Evolutionary conservation across 768 basidiomycete genomes (phyloP), one percentile per base, ranked within the genome.

Genomic region (Cystoderma amianthinum): DNA sequence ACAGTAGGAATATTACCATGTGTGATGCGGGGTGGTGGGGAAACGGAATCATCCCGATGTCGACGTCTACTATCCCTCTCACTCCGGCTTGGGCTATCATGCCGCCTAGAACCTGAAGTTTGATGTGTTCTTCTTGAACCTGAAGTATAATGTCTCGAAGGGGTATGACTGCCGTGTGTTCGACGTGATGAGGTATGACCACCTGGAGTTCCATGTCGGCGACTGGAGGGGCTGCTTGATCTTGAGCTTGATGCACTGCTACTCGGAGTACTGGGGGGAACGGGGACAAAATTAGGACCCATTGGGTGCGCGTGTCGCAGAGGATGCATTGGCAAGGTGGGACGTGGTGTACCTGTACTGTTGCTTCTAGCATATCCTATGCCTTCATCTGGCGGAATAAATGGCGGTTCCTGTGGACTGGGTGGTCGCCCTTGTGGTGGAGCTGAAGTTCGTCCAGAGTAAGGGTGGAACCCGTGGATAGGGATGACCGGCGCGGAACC

Each of bases 341-440:
- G 39, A 32, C 36, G 32, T 32, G 35, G 30, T 33, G 34, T 32
- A 38, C 44, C 46, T 36, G 44, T 47, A 33, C 46, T 18, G 34
- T 38, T 32, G 17, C 41, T 42, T 13, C 42, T 32, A 42, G 23
- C 24, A 16, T 37, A 44, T 41, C 43, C 41, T 21, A 36, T 43
- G n/a, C 21, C 32, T 20, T 12, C 20, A 37, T 28, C 34, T 19
- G 52, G 54, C 4, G 62, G 60, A 22, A 59, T 50, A 39, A 61
- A 63, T 10, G 47, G 45, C 18, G 30, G 22, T 24, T 34, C 21
- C 30, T 19, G 38, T 7, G 13, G 36, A 32, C 4, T 20, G 13
- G 7, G 23, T 28, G 19, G 24, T 11, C 19, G 23, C 7, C 33
- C 43, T 21, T 23, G 30, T 36, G 37, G 23, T 12, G 39, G 23